These are phyloP conservation scores for Rubus parviflorus DNA, from an alignment of 306 rosid species.

Conservation along the genomic window DNA sequence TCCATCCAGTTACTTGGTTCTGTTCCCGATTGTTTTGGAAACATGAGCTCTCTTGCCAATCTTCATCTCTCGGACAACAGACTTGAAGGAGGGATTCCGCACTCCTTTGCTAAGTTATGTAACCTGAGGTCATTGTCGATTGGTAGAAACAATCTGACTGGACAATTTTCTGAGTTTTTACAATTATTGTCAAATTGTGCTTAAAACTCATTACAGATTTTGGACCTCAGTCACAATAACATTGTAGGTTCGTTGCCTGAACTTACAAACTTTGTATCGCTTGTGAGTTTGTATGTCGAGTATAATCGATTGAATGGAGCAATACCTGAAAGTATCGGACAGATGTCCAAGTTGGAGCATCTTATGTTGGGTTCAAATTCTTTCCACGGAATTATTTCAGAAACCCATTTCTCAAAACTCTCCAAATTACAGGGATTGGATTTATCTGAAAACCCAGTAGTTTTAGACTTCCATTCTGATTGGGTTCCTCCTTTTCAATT, in stretches of 20 bases:
- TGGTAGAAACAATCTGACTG: background rate
- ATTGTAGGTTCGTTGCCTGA: too few relatives aligned
- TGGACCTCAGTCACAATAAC: too few relatives aligned
- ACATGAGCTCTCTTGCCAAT: too few relatives aligned
- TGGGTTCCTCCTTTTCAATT: slow-evolving; percentile 20
- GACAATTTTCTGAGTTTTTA: background rate
- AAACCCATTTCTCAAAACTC: background rate
- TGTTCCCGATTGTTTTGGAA: background rate
- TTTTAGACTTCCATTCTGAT: background rate
- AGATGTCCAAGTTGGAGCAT: too few relatives aligned
- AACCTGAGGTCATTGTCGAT: accelerated
- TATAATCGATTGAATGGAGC: background rate
- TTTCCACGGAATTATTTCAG: background rate
- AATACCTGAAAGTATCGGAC: background rate
- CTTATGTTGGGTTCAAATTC: background rate
- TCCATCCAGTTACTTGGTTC: background rate
- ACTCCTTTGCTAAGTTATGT: too few relatives aligned
- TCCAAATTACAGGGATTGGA: background rate
- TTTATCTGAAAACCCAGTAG: background rate
- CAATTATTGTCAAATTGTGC: too few relatives aligned
- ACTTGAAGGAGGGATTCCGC: too few relatives aligned
- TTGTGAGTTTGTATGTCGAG: background rate
- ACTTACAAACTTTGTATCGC: too few relatives aligned
- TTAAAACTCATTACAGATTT: too few relatives aligned
- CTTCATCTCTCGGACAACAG: too few relatives aligned